Evolutionary conservation across 1,284 basidiomycete species (phyloP), one percentile per base, ranked within the genome.

Genomic region (Salmacisia buchloeana): DNA sequence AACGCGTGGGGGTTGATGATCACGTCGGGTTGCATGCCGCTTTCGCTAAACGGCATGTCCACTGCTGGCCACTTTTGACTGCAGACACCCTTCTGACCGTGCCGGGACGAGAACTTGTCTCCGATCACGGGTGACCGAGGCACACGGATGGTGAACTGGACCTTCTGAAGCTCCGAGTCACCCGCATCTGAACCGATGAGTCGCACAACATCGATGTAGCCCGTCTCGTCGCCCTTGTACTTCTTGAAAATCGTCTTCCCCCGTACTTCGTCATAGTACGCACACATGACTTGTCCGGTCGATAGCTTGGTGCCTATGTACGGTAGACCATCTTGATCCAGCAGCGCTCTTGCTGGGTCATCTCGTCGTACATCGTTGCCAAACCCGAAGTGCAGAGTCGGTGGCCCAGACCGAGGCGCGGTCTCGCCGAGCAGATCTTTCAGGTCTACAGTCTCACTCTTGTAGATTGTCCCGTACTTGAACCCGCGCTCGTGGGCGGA

Each of bases 1-100:
- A 99, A 98, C 23, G 96, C 96, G 81, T 99, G 96, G 35, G 96
- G 96, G 82, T 99, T 99, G 84, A 99, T 98, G 81, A 99, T 98
- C 61, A 98, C 88, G 81, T 99, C 96, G 1, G 96, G 96, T 81
- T 97, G 94, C 86, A 99, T 94, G 13, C 96, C 96, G 69, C 91
- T 94, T 83, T 99, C 96, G 69, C 88, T 89, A 84, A 98, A 98
- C 7, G 96, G 96, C 96, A 99, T 97, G 81, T 99, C 96, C 71
- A 97, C 84, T 35, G 89, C 87, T 2, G 96, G 94, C 92, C 94
- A 99, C 82, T 97, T 97, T 79, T 98, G 96, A 62, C 94, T 97
- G 81, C 94, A 97, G 46, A 99, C 94, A 85, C 96, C 96, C 82
- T 99, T 99, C 82, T 99, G 96, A 46, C 96, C 96, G 81, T 99